Evolutionary conservation across 2,329 filamentous ascomycete species (phyloP), one percentile per base, ranked within the genome.

Genomic region (Aspergillus sp.): DNA sequence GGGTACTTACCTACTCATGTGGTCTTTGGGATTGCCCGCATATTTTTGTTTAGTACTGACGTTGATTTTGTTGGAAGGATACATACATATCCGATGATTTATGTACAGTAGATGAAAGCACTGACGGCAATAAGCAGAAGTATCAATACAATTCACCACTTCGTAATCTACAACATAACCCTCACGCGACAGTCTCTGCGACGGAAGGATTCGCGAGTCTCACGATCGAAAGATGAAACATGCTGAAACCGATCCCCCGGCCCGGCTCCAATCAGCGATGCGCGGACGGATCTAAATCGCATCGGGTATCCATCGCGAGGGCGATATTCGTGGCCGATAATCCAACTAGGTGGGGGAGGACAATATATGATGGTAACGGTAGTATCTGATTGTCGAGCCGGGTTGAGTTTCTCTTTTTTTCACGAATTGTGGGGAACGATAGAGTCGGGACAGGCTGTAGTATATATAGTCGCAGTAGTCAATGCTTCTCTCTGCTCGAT

Each of bases 71-170:
- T 17, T 13, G 40, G 40, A 24, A 42, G 38, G 40, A 42, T 42
- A 19, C 16, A 19, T 42, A 20, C 40, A 24, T 47, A 41, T 51
- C 45, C 40, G 2, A 52, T 48, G 50, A 50, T 50, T 50, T 22
- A 47, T 53, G 58, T 60, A 58, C 41, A 58, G 48, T 60, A 61
- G 58, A 59, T 45, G 58, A 59, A 19, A 10, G 11, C 16, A 2
- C 10, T 38, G 26, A 30, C 8, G 22, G 26, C 26, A 30, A 30
- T 30, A 8, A 30, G 26, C 26, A 30, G 26, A 3, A 30, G 22
- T 7, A 22, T 22, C 22, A 22, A 22, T 7, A 22, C 22, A 22
- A 22, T 22, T 7, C 22, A 7, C 22, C 22, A 22, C 22, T 22
- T 7, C 7, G 7, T 7, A 22, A 22, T 22, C 4, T 22, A 22